Conservation (phyloP, 108 stramenopile species). For the Mediolabrus comicus region DNA sequence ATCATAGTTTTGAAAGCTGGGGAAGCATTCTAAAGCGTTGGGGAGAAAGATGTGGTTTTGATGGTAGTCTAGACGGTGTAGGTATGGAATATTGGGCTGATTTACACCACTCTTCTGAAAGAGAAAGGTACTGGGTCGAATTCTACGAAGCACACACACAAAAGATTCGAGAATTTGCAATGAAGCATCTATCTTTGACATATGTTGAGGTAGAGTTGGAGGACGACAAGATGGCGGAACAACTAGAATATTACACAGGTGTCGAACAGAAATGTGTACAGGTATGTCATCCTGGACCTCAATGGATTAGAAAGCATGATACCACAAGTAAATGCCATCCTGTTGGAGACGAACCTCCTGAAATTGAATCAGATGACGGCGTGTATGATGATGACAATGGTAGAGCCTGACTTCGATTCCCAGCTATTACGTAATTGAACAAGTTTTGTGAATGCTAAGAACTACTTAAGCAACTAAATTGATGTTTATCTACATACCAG, state of each 20-base stretch:
- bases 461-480: not conserved
- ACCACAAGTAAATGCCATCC: slow-evolving; percentile 37
- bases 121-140: slow-evolving; percentile 22
- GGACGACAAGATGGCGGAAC: slow-evolving; percentile 22
- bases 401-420: too few species aligned
- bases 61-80: slow-evolving; percentile 21
- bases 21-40: slow-evolving; percentile 1
- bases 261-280: slow-evolving; percentile 34
- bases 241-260: slow-evolving; percentile 46
- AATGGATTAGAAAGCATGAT: slow-evolving; percentile 28
- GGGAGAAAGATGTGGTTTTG: slow-evolving; percentile 30
- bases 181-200: slow-evolving; percentile 47
- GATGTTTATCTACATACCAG: not conserved
- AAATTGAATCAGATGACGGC: not conserved
- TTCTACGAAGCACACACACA: slow-evolving; percentile 57
- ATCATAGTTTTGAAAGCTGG: slow-evolving; percentile 9
- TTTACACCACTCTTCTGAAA: not conserved
- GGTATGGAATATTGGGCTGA: slow-evolving; percentile 31
- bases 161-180: slow-evolving; percentile 53
- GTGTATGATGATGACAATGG: not conserved
- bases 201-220: slow-evolving; percentile 57
- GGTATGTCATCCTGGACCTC: slow-evolving; percentile 45
- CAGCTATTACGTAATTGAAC: too few species aligned
- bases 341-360: slow-evolving; percentile 6
- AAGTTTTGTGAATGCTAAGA: too few species aligned